Base-by-base conservation (phyloP, 179 eudicot genomes). In the Sideroxylon spinosum region DNA sequence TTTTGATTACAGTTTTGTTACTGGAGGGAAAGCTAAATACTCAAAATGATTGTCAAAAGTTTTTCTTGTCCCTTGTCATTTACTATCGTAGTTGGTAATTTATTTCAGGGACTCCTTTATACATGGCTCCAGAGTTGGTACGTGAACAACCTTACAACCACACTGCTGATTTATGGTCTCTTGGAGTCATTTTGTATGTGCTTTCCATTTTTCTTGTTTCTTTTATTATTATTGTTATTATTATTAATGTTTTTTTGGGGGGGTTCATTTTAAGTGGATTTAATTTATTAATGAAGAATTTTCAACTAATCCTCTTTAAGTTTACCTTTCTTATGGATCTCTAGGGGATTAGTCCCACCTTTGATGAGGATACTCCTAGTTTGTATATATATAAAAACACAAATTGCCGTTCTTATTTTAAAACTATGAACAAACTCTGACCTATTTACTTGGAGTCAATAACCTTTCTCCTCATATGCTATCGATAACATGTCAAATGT, bases 101-200 rank as follows among this genome's bases (percentile, higher is more conserved):
- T 74, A 37, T 76, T 80, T 77, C 81, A 96, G 99, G 99, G 61
- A 96, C 99, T 82, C 99, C 99, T 68, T 83, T 96, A 75, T 96
- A 96, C 85, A 96, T 96, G 99, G 99, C 99, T 81, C 99, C 99
- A 56, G 99, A 96, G 87, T 88, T 96, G 73, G 98, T 96, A 71
- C 92, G 97, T 56, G 99, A 94, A 83, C 99, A 96, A 77, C 98
- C 99, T 4, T 96, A 96, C 90, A 96, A 96, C 82, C 99, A 96
- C 90, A 96, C 99, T 19, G 98, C 89, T 76, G 99, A 96, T 83
- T 81, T 96, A 81, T 96, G 99, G 99, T 96, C 99, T 74, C 98
- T 94, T 84, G 99, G 99, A 78, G 97, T 96, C 65, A 96, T 96
- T 80, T 82, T 96, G 99, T 96, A 87, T 46, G 98, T 88, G 74